phyloP scores from a whole-genome alignment of 129 eudicot species.

The Rutidosis leptorrhynchoides region DNA sequence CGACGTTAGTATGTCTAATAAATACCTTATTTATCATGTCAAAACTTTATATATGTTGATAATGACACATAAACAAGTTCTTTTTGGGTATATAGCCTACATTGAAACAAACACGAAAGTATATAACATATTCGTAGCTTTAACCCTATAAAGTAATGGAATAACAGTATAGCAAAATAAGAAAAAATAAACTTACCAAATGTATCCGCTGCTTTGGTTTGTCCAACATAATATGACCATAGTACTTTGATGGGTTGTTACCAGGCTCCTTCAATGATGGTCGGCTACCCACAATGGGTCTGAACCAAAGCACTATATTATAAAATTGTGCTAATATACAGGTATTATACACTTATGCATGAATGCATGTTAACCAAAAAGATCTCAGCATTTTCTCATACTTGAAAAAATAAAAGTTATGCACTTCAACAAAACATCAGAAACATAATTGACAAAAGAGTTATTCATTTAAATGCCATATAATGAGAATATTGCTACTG shows the following conservation, averaged over 20 bases:
- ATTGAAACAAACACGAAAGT: too few relatives aligned
- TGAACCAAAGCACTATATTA: conserved; percentile 18
- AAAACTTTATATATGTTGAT: too few relatives aligned
- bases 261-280: conserved; percentile 27
- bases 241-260: conserved; percentile 22
- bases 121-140: too few relatives aligned
- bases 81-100: too few relatives aligned
- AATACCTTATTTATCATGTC: too few relatives aligned
- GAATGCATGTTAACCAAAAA: neutral
- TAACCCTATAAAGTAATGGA: too few relatives aligned
- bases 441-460: neutral
- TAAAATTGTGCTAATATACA: neutral
- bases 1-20: too few relatives aligned
- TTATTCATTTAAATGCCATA: neutral
- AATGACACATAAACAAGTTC: too few relatives aligned
- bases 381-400: neutral
- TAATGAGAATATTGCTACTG: neutral
- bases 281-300: conserved; percentile 50
- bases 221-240: conserved; percentile 45
- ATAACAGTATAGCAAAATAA: neutral
- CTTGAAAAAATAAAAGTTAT: neutral
- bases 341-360: neutral
- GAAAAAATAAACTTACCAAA: conserved; percentile 21
- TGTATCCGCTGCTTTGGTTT: conserved; percentile 28
- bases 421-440: neutral